phyloP scores from a whole-genome alignment of 2,329 filamentous ascomycete genomes.

The Ophiostoma novo-ulmi region DNA sequence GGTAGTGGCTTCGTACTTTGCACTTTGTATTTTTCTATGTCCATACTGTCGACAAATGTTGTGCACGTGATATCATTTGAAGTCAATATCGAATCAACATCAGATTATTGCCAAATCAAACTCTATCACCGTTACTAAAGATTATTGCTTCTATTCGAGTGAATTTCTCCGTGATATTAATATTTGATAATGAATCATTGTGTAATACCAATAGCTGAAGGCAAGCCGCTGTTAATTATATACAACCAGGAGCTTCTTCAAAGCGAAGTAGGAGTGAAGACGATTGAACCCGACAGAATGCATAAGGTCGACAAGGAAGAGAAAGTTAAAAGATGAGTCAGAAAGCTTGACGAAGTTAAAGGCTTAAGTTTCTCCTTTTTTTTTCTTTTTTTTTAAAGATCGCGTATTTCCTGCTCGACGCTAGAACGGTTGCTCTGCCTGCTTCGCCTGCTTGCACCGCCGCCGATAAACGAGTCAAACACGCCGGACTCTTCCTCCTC shows the following conservation, averaged over 20 bases:
- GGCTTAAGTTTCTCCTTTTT: no score
- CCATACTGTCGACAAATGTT: neutral
- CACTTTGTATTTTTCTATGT: neutral
- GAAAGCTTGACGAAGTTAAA: no score
- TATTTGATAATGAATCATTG: neutral
- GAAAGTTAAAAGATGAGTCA: no score
- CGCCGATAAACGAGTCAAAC: conserved; percentile 22
- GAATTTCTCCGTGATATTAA: no score
- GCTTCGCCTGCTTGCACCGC: conserved; percentile 12
- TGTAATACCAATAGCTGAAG: neutral
- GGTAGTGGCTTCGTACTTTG: neutral
- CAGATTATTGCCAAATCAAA: no score
- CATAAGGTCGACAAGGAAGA: neutral
- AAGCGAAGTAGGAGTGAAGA: neutral
- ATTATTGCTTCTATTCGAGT: no score
- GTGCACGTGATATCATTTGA: conserved; percentile 3
- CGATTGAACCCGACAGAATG: neutral
- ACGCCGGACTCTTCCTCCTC: conserved; percentile 11
- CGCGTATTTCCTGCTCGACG: conserved; percentile 27
- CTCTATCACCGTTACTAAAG: no score
- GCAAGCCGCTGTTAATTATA: neutral
- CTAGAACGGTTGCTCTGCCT: conserved; percentile 18
- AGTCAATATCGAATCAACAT: neutral
- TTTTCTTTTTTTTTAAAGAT: conserved; percentile 17
- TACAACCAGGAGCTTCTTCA: neutral